Evolutionary conservation across 2,329 filamentous ascomycete genomes (phyloP), one percentile per base, ranked within the genome.

Genomic region (Alternaria brassicae): DNA sequence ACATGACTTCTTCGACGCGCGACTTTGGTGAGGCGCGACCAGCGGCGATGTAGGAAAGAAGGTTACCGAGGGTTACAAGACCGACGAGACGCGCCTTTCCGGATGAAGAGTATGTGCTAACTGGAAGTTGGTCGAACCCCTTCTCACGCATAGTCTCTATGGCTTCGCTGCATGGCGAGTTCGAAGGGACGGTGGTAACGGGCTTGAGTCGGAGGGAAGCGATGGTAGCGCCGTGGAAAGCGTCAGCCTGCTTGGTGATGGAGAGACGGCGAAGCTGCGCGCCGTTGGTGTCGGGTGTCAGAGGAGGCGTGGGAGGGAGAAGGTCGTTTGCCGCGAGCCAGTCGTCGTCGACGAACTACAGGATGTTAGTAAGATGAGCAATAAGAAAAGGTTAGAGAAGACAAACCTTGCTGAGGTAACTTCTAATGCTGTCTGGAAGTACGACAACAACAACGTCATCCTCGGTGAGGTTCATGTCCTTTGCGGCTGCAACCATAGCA

Each of bases 81-180:
- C 95, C 95, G 50, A 96, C 92, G 6, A 99, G 90, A 72, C 88
- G 89, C 63, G 83, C 86, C 62, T 88, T 88, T 4, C 85, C 86
- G 17, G 88, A 81, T 1, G 88, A 85, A 9, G 72, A 65, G 66
- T 72, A 75, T 21, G 63, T 57, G 8, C 96, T 89, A 15, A 99
- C 95, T 41, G 95, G 95, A 40, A 99, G 89, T 81, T 99, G 96
- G 75, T 99, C 96, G 77, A 97, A 99, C 63, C 93, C 92, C 82
- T 95, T 96, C 74, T 99, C 95, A 68, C 94, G 92, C 95, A 99
- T 98, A 62, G 91, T 93, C 82, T 99, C 95, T 66, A 98, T 93
- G 53, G 96, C 95, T 67, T 94, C 91, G 63, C 91, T 86, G 80
- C 93, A 96, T 3, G 87, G 80, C 30, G 89, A 89, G 53, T 85